Conservation (phyloP, 2,329 filamentous ascomycete genomes). For the Xylaria sp. region DNA sequence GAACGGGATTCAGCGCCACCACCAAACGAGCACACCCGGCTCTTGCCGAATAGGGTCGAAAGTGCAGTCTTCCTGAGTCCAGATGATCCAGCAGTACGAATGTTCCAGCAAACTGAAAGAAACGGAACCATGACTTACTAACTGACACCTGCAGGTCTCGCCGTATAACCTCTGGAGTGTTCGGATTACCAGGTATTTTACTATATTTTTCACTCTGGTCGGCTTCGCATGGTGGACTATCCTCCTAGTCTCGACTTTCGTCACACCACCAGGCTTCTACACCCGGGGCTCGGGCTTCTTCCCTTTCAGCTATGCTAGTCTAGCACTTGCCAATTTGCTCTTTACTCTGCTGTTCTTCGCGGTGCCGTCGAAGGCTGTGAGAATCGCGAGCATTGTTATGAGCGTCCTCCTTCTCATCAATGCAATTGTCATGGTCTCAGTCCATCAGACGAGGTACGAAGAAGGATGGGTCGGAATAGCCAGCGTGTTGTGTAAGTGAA, state of each 20-base stretch:
- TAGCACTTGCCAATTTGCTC: constrained; percentile 80
- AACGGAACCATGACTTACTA: constrained; percentile 31
- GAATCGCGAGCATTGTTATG: constrained; percentile 76
- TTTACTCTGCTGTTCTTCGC: constrained; percentile 88
- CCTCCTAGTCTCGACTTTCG: constrained; percentile 88
- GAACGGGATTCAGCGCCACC: constrained; percentile 37
- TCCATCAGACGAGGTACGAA: constrained; percentile 79
- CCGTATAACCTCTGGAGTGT: constrained; percentile 97
- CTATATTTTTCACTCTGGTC: constrained; percentile 77
- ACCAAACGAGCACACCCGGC: constrained; percentile 68
- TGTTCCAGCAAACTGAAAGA: neutral
- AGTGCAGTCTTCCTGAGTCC: constrained; percentile 73
- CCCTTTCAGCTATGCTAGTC: constrained; percentile 82
- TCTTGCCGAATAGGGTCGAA: constrained; percentile 76
- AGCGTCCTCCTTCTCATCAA: constrained; percentile 76
- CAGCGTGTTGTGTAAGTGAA: constrained; percentile 73
- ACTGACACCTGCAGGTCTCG: constrained; percentile 43
- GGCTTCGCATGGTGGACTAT: constrained; percentile 94
- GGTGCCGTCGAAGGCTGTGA: constrained; percentile 81
- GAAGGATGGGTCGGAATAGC: constrained; percentile 93
- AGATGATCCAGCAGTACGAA: constrained; percentile 80
- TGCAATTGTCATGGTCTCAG: constrained; percentile 81
- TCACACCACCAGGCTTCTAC: constrained; percentile 87
- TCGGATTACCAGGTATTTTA: constrained; percentile 80
- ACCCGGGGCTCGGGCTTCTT: constrained; percentile 93